A percentile compares a stretch with the other conserved stretches of the same genome.
phyloP scores from a whole-genome alignment of 441 rosid species.

The Jatropha podagrica region DNA sequence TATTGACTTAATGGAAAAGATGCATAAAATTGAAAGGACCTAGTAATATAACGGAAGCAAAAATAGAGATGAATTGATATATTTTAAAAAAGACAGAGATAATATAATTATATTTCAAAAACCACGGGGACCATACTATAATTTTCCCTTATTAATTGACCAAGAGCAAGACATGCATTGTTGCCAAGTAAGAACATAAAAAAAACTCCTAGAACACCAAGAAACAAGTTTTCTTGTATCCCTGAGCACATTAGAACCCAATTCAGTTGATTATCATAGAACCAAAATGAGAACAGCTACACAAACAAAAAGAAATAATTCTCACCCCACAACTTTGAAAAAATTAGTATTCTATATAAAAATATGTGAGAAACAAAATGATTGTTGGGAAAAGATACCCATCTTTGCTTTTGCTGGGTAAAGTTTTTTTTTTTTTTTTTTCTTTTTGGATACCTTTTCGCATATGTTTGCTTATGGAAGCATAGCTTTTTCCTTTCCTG shows the following conservation, averaged over 20 bases:
- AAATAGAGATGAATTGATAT: no score
- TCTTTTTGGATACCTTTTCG: slow-evolving; percentile 7
- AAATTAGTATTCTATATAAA: slow-evolving; percentile 27
- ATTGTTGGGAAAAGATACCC: slow-evolving; percentile 15
- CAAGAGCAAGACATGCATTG: neutral
- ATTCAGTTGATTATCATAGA: slow-evolving; percentile 13
- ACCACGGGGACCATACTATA: no score
- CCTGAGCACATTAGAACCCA: slow-evolving; percentile 12
- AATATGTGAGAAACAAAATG: slow-evolving; percentile 14
- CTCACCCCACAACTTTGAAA: slow-evolving; percentile 15
- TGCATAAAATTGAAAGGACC: no score
- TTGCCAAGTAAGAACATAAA: neutral
- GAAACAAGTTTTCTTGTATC: neutral
- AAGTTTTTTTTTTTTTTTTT: neutral
- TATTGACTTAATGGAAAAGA: no score
- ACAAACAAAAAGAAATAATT: slow-evolving; percentile 21
- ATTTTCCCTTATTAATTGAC: neutral
- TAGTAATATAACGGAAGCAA: no score
- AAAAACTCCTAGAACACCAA: neutral
- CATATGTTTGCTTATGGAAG: slow-evolving; percentile 46
- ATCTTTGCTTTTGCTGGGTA: slow-evolving; percentile 19
- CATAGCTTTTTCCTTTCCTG: slow-evolving; percentile 70
- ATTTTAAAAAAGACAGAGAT: no score
- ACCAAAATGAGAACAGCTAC: slow-evolving; percentile 10
- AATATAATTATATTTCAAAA: no score